Base-by-base conservation (phyloP, 352 stramenopile genomes). In the Aphanomyces euteiches region DNA sequence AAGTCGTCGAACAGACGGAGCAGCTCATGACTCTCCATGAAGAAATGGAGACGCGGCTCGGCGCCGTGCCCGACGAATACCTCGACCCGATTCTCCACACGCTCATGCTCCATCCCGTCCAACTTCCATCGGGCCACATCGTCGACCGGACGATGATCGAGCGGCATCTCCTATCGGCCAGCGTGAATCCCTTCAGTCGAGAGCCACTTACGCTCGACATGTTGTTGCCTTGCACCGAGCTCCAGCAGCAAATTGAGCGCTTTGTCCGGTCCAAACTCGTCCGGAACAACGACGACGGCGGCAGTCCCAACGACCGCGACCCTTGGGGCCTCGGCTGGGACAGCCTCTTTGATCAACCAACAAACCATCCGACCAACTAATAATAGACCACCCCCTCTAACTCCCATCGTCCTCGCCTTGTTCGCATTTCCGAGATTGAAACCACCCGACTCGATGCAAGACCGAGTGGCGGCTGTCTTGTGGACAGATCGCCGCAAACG, bases 71-170 rank as follows among this genome's bases (percentile, higher is more conserved):
- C 0, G 95, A 98, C 58, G 92, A 98, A 72, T 99, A 98, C 72
- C 69, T 98, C 67, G 95, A 98, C 71, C 93, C 94, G 45, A 73
- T 99, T 48, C 82, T 98, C 47, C 94, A 78, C 68, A 97, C 92
- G 10, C 87, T 98, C 59, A 99, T 99, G 96, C 89, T 77, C 28
- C 93, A 98, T 82, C 96, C 96, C 3, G 95, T 99, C 12, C 78
- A 89, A 8, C 82, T 99, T 10, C 96, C 96, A 21, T 98, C 93
- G 2, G 86, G 87, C n/a, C 86, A 96, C 72, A 80, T 97, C 60
- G 83, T 98, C 3, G 96, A 98, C 74, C 85, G 94, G 21, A 78
- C 87, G 3, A 97, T 97, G n/a, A 98, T 99, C 71, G 91, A 92
- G 67, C 96, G 96, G 47, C 94, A 98, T 79, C 79, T 99, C 19